Evolutionary conservation across 2,329 filamentous ascomycete species (phyloP).

Genomic region (Neoscytalidium dimidiatum): DNA sequence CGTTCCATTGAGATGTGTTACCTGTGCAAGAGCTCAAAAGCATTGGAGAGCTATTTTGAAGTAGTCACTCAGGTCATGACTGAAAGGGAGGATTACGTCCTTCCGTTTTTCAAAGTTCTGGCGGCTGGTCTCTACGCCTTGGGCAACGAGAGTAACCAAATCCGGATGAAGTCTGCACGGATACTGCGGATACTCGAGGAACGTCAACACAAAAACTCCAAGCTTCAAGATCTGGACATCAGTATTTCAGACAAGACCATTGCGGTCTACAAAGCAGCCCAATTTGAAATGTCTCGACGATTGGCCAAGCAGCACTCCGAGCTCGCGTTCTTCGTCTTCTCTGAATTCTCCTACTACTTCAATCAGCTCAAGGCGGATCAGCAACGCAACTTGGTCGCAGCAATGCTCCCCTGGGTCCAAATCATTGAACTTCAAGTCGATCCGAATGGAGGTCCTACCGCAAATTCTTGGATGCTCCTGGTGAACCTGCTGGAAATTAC

Average conservation of each 20-base stretch:
- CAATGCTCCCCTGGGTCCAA: conserved; percentile 95
- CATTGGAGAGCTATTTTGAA: conserved; percentile 92
- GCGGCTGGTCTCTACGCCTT: conserved; percentile 88
- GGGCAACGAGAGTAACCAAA: conserved; percentile 86
- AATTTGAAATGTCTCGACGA: conserved; percentile 93
- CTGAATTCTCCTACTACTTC: conserved; percentile 92
- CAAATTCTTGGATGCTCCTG: conserved; percentile 89
- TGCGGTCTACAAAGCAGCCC: conserved; percentile 94
- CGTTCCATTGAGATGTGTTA: conserved; percentile 93
- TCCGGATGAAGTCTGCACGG: conserved; percentile 83
- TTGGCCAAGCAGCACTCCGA: conserved; percentile 87
- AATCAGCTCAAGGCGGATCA: conserved; percentile 79
- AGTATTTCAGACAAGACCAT: conserved; percentile 98
- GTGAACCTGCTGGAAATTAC: conserved; percentile 96
- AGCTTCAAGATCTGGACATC: conserved; percentile 96
- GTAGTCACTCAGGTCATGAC: conserved; percentile 87
- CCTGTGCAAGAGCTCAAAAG: conserved; percentile 74
- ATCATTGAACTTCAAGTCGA: conserved; percentile 90
- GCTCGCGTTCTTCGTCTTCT: conserved; percentile 90
- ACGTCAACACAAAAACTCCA: conserved; percentile 80
- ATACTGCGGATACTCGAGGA: conserved; percentile 81
- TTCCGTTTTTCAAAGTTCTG: conserved; percentile 87
- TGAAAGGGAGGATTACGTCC: conserved; percentile 77
- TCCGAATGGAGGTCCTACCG: conserved; percentile 85
- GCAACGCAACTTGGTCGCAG: conserved; percentile 91